Base-by-base conservation (phyloP, 2,329 filamentous ascomycete genomes). In the Phyllosticta citrichinensis region DNA sequence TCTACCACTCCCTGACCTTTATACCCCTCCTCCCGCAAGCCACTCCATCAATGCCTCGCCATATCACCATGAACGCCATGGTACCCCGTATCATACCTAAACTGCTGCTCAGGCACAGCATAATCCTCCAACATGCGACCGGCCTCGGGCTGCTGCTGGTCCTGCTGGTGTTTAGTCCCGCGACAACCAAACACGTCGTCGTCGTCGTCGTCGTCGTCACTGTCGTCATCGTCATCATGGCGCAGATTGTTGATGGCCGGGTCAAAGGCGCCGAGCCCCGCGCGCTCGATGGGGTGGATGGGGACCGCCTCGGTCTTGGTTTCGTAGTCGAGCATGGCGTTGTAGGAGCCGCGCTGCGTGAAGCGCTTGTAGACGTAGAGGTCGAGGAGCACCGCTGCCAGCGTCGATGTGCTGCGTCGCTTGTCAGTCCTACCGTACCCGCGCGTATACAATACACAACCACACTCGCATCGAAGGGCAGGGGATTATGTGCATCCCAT, bases 361-460 rank as follows among this genome's bases (percentile, higher is more conserved):
- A 78, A 71, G 35, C 74, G 72, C 12, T 74, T 72, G 62, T 73
- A 74, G 22, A 81, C 80, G 63, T 76, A 71, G 35, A 81, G 66
- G 67, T 85, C 83, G 52, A 85, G 73, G 9, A 71, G 66, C 47
- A 82, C 67, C 8, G 79, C 75, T 11, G 76, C 70, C 59, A 81
- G 68, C 35, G 80, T 79, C 2, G 77, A 73, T 2, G 78, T 66
- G n/a, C 74, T 76, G 62, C 8, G 12, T 3, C 27, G 27, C 27
- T 30, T 30, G 22, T 10, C 27, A 30, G 6, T 30, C 27, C 9
- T 2, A 8, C 27, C 27, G 27, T 30, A 8, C 27, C 27, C 27
- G 6, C 9, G 6, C 3, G 9, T 30, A 30, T 22, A 22, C 22
- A 22, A 22, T 22, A 22, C 22, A 22, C 22, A 3, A 22, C 22